These are phyloP conservation scores for Opeltia flavorubescens DNA, from an alignment of 495 filamentous ascomycete genomes.

Conservation along the genomic window DNA sequence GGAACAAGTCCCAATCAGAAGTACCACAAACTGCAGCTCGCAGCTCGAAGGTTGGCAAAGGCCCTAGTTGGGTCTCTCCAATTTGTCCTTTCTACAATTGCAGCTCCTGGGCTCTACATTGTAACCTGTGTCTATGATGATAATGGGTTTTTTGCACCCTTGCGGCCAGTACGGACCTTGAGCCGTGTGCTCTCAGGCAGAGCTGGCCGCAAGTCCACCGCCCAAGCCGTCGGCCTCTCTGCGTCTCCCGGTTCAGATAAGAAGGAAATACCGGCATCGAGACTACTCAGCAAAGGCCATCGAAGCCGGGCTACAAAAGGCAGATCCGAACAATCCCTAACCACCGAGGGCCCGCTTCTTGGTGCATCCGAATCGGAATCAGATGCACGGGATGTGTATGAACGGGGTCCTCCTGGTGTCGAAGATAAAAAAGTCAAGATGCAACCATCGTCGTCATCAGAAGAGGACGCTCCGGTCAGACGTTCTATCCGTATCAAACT, in stretches of 20 bases:
- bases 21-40: constrained; percentile 31
- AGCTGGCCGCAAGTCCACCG: constrained; percentile 20
- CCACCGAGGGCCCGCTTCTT: constrained; percentile 27
- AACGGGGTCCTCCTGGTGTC: neutral
- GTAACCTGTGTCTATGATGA: constrained; percentile 71
- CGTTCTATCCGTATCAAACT: constrained; percentile 86
- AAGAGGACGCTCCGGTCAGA: constrained; percentile 53
- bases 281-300: neutral
- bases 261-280: neutral
- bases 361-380: constrained; percentile 36
- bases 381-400: constrained; percentile 13
- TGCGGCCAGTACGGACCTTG: constrained; percentile 45
- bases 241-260: constrained; percentile 14
- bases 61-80: constrained; percentile 18
- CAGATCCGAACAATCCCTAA: constrained; percentile 15
- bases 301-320: constrained; percentile 11
- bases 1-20: constrained; percentile 37
- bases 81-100: constrained; percentile 57
- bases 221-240: constrained; percentile 25
- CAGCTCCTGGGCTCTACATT: constrained; percentile 65
- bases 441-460: constrained; percentile 22
- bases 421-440: constrained; percentile 38
- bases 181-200: constrained; percentile 29
- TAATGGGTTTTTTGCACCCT: constrained; percentile 59
- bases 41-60: constrained; percentile 18